phyloP scores from a whole-genome alignment of 768 basidiomycete species.

The Omphalotus guepiniiformis region DNA sequence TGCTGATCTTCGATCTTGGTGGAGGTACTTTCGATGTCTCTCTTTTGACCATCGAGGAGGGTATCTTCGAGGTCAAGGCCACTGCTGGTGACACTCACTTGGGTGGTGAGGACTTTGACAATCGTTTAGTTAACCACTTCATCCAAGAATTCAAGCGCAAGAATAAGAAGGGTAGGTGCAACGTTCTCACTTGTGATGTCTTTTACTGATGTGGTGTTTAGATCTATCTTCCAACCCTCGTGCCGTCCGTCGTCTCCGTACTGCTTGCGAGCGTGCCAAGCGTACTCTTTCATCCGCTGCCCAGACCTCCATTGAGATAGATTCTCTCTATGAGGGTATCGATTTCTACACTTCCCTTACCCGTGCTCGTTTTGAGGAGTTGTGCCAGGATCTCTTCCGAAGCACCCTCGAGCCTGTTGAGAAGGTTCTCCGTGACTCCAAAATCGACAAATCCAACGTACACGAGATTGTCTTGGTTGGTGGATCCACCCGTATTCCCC shows the following conservation, averaged over 20 bases:
- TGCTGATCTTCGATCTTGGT: constrained; percentile 70
- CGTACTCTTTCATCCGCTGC: constrained; percentile 9
- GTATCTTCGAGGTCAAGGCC: constrained; percentile 68
- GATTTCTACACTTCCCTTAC: constrained; percentile 26
- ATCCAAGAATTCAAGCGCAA: constrained; percentile 44
- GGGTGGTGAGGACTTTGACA: constrained; percentile 28
- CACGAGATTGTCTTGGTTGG: constrained; percentile 50
- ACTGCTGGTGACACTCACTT: constrained; percentile 57
- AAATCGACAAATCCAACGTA: constrained; percentile 36
- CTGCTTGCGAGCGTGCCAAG: constrained; percentile 10
- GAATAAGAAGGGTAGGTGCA: constrained; percentile 40
- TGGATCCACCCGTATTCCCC: constrained; percentile 72
- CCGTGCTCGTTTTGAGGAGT: constrained; percentile 35
- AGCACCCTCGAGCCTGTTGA: constrained; percentile 41
- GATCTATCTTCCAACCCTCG: constrained; percentile 9
- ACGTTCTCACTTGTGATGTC: constrained; percentile 32
- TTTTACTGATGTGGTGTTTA: background rate
- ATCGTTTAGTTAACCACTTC: constrained; percentile 8
- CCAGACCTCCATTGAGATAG: constrained; percentile 42
- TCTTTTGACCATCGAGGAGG: constrained; percentile 62
- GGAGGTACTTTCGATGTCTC: constrained; percentile 76
- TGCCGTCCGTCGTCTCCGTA: constrained; percentile 12
- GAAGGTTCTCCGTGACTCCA: constrained; percentile 49
- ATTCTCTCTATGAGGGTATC: constrained; percentile 50
- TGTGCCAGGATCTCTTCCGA: constrained; percentile 9